Evolutionary conservation across 2,329 filamentous ascomycete genomes (phyloP).

Genomic region (Macroventuria anomochaeta): DNA sequence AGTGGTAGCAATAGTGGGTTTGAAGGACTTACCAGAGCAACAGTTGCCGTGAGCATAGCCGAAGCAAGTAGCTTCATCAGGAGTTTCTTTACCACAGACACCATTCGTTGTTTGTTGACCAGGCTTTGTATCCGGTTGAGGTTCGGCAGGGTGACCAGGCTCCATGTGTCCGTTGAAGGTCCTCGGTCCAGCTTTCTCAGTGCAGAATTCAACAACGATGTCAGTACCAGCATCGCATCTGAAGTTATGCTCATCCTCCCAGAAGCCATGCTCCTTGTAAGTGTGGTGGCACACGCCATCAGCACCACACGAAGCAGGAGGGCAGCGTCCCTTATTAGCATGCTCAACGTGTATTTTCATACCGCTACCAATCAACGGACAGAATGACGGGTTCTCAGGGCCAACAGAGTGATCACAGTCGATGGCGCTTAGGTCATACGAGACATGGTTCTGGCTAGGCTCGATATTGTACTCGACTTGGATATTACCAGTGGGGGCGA

Average conservation of each 20-base stretch:
- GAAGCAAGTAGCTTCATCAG: slow-evolving; percentile 5
- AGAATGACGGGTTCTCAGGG: slow-evolving; percentile 21
- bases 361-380: slow-evolving; percentile 31
- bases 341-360: slow-evolving; percentile 22
- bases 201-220: slow-evolving; percentile 30
- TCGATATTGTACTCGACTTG: slow-evolving; percentile 34
- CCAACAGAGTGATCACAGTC: slow-evolving; percentile 21
- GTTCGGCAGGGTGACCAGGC: neutral
- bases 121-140: neutral
- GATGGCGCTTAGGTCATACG: slow-evolving; percentile 34
- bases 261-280: slow-evolving; percentile 25
- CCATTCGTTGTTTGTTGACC: slow-evolving; percentile 1
- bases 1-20: neutral
- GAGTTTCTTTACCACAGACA: slow-evolving; percentile 9
- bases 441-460: slow-evolving; percentile 13
- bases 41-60: slow-evolving; percentile 14
- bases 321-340: slow-evolving; percentile 6
- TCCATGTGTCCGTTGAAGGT: slow-evolving; percentile 7
- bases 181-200: slow-evolving; percentile 12
- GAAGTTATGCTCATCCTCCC: slow-evolving; percentile 27
- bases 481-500: slow-evolving; percentile 28
- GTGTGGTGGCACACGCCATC: slow-evolving; percentile 15
- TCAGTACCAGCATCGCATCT: slow-evolving; percentile 26
- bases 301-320: slow-evolving; percentile 16
- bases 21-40: slow-evolving; percentile 14